Conservation (phyloP, 768 basidiomycete genomes). For the Tricholoma sp. region DNA sequence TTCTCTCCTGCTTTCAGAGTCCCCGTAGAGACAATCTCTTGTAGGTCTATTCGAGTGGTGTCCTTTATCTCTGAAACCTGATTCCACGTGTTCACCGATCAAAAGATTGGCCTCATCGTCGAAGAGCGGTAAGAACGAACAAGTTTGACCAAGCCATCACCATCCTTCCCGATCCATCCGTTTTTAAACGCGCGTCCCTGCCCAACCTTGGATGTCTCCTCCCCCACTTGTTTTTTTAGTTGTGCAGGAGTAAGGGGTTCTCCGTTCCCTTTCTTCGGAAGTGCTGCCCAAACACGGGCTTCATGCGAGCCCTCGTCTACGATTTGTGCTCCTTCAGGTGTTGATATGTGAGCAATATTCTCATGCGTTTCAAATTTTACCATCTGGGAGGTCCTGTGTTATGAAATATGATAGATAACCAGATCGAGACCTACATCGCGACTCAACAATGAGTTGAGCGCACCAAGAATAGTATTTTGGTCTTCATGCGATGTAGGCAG, state of each 20-base stretch:
- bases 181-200: constrained; percentile 96
- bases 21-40: constrained; percentile 69
- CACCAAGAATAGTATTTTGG: constrained; percentile 83
- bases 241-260: constrained; percentile 59
- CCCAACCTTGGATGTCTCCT: constrained; percentile 87
- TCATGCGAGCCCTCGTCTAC: constrained; percentile 86
- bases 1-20: constrained; percentile 75
- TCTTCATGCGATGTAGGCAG: constrained; percentile 64
- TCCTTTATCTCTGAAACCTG: constrained; percentile 69
- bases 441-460: constrained; percentile 83
- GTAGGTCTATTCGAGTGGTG: constrained; percentile 66
- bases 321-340: constrained; percentile 79
- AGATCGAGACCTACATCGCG: constrained; percentile 59
- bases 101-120: neutral
- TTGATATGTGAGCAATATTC: constrained; percentile 64
- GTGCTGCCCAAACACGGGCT: constrained; percentile 85
- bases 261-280: constrained; percentile 69
- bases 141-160: constrained; percentile 77
- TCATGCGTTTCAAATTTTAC: constrained; percentile 77
- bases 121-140: constrained; percentile 43
- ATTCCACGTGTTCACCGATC: constrained; percentile 1
- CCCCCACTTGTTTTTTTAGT: constrained; percentile 73
- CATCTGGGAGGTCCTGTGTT: constrained; percentile 52
- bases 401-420: constrained; percentile 1
- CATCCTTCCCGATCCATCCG: constrained; percentile 93